Evolutionary conservation across 2,329 filamentous ascomycete species (phyloP), one percentile per base, ranked within the genome.

Genomic region (Neofusicoccum umdonicola): DNA sequence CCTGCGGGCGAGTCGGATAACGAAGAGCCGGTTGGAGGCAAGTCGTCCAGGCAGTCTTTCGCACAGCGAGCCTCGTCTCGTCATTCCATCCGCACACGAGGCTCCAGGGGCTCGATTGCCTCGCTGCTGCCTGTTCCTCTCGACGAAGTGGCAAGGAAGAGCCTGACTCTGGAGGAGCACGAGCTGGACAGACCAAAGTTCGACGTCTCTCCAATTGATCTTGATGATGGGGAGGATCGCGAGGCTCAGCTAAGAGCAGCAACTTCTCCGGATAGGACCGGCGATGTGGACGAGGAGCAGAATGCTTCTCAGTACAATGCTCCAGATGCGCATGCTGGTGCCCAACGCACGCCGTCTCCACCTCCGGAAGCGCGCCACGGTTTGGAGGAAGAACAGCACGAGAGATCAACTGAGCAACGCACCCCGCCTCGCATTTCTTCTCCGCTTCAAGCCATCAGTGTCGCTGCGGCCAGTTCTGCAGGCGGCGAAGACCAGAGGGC

Each of bases 61-160:
- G 61, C 51, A n/a, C 39, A 63, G 35, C 39, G 45, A 13, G 61
- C 51, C 4, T 39, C 50, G 11, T 56, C 61, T 22, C n/a, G 61
- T 1, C 45, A 41, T 3, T 63, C 61, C 11, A 56, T 63, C 13
- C 61, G 61, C 61, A 63, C 61, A 11, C 31, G 61, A 7, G 48
- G 31, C 15, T 63, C 61, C 1, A 54, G 37, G 34, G 61, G 48
- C 1, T 63, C 61, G 2, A 63, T 63, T 17, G 50, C 61, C 12
- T 61, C 63, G 47, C 54, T 65, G 5, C 11, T 65, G 47, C 54
- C 54, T 2, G 22, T 65, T 13, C 63, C 63, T 3, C 27, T 65
- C 2, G 63, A 65, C 11, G 63, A 65, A 54, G 56, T 65, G 35
- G 63, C 63, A n/a, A 58, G 47, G 37, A 42, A 52, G 44, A 54